Evolutionary conservation across 2,329 filamentous ascomycete species (phyloP), one percentile per base, ranked within the genome.

Genomic region (Fusarium nelsonii): DNA sequence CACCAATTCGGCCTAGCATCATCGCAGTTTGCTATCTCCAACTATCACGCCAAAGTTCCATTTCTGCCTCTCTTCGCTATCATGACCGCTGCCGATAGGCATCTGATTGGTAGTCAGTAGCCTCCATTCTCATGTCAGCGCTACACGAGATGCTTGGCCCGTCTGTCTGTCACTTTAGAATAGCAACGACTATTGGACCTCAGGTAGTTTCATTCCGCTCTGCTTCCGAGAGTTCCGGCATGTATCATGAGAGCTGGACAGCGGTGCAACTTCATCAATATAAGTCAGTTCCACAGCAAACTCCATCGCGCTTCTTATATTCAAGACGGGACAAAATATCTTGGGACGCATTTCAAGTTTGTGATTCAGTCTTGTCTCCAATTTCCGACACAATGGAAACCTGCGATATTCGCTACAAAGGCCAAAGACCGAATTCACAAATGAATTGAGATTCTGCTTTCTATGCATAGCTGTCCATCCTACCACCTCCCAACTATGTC

Each of bases 391-490:
- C 6, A n/a, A 8, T 33, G n/a, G 28, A 18, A 18, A 4, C 4
- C 6, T n/a, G 26, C 14, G 3, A 37, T 34, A 12, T 15, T 48
- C 23, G 15, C 15, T 33, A 8, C n/a, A 12, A 18, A 30, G 11
- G 6, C 11, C 4, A 33, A 33, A 9, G 6, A 26, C 18, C 12
- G 23, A 10, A 11, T 36, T 23, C 3, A 26, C n/a, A 10, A 41
- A 45, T 11, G 18, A 39, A 54, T 32, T 41, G 53, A 57, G 32
- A 52, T 54, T 70, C 41, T 67, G 52, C 36, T 63, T 67, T 70
- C 67, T 70, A 64, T 68, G 46, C 58, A 64, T 34, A 44, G 37
- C 46, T 52, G 39, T 49, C 39, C 36, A 59, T 53, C 20, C 52
- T 37, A 37, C 26, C 14, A 39, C 45, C 43, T 18, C 41, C 64